These are phyloP conservation scores for Gyromitra esculenta DNA, from an alignment of 2,329 filamentous ascomycete species.

Conservation along the genomic window DNA sequence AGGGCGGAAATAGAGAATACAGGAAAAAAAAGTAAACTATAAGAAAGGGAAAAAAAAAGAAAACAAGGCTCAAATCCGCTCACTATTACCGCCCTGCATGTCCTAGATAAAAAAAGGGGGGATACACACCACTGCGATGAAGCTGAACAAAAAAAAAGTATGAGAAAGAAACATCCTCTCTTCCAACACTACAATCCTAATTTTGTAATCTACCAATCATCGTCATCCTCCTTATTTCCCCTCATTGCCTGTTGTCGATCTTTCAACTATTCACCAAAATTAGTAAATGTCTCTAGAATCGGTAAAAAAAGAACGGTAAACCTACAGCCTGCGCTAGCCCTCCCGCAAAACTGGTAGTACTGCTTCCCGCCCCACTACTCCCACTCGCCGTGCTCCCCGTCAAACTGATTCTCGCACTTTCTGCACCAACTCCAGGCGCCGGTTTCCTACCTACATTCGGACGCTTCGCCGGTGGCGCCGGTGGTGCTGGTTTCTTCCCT, in stretches of 20 bases:
- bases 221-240: constrained; percentile 74
- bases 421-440: constrained; percentile 61
- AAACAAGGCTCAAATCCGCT: constrained; percentile 44
- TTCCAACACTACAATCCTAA: not conserved
- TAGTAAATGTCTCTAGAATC: not conserved
- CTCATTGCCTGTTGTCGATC: constrained; percentile 81
- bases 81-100: constrained; percentile 37
- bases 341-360: constrained; percentile 74
- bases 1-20: constrained; percentile 9
- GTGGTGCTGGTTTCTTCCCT: constrained; percentile 75
- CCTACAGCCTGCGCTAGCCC: constrained; percentile 75
- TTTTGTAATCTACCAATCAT: constrained; percentile 60
- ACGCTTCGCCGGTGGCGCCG: constrained; percentile 81
- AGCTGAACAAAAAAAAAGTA: constrained; percentile 1
- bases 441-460: constrained; percentile 78
- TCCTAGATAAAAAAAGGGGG: constrained; percentile 23
- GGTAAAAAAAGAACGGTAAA: constrained; percentile 10
- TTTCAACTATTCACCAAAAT: constrained; percentile 63
- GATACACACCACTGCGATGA: not conserved
- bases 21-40: too few relatives aligned
- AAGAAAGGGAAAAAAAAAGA: constrained; percentile 25
- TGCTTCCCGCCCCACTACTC: constrained; percentile 62
- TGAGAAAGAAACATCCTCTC: not conserved
- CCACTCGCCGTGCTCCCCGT: constrained; percentile 64
- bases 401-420: constrained; percentile 71